These are phyloP conservation scores for Alternaria novae-zelandiae DNA, from an alignment of 2,329 filamentous ascomycete genomes.

Conservation along the genomic window DNA sequence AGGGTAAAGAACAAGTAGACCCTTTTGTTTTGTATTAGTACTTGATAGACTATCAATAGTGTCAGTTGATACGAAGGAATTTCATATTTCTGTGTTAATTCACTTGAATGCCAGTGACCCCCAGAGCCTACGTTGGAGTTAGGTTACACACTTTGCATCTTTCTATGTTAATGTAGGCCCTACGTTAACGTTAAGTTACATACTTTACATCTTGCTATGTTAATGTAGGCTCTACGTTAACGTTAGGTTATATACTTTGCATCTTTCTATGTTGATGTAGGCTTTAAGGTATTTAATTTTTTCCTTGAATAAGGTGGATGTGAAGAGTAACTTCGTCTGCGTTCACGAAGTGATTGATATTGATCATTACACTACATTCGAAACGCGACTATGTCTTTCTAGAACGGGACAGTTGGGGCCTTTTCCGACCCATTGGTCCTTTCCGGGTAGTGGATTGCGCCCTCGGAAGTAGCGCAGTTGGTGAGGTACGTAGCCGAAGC, in stretches of 20 bases:
- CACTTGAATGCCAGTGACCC: neutral
- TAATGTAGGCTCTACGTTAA: neutral
- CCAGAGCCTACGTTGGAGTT: neutral
- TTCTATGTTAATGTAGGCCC: neutral
- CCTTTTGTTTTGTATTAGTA: neutral
- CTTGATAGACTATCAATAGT: neutral
- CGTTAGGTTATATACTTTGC: no score
- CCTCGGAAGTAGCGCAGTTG: constrained; percentile 62
- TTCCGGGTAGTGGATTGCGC: constrained; percentile 63
- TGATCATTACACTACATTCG: neutral
- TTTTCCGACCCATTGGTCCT: constrained; percentile 52
- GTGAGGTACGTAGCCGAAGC: constrained; percentile 56
- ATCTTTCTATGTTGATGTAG: neutral
- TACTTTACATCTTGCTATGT: neutral
- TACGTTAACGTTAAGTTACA: neutral
- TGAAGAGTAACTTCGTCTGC: neutral
- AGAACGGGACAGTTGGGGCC: constrained; percentile 35
- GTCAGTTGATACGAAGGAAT: neutral
- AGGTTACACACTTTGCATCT: neutral
- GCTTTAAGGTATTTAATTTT: neutral
- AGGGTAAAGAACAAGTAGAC: neutral
- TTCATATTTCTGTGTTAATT: neutral
- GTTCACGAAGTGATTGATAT: neutral
- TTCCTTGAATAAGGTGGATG: neutral
- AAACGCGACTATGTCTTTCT: neutral